Conservation (phyloP, 1,284 basidiomycete species). For the Ganoderma boninense region DNA sequence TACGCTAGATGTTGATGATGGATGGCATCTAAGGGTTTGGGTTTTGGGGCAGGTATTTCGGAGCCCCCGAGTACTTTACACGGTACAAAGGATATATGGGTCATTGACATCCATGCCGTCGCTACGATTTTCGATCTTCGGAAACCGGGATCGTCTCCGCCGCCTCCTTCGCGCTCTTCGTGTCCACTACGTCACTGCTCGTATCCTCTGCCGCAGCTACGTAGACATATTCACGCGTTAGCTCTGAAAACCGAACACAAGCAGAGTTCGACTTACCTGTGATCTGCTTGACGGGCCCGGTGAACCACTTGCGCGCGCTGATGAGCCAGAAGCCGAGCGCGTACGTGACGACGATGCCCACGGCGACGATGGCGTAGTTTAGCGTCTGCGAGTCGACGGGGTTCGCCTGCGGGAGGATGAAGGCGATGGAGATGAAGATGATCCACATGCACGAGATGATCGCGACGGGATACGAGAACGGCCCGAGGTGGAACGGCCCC, state of each 20-base stretch:
- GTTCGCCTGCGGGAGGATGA: constrained; percentile 72
- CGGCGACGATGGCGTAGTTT: constrained; percentile 78
- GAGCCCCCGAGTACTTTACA: too few species aligned
- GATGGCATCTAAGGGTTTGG: too few species aligned
- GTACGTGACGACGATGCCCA: constrained; percentile 72
- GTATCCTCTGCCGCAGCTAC: neutral
- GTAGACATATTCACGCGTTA: neutral
- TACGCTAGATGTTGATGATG: too few species aligned
- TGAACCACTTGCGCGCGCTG: constrained; percentile 76
- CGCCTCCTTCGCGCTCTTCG: neutral
- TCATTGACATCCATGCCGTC: neutral
- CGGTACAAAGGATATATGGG: neutral
- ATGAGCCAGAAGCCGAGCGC: constrained; percentile 71
- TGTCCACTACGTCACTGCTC: neutral
- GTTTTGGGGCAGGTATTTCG: too few species aligned
- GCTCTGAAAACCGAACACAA: too few species aligned
- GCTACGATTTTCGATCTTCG: neutral
- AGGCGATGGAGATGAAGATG: constrained; percentile 68
- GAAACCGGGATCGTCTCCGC: neutral
- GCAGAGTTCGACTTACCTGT: too few species aligned
- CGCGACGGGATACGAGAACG: constrained; percentile 66
- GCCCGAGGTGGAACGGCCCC: constrained; percentile 78
- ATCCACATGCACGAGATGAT: constrained; percentile 65
- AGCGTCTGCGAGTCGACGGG: constrained; percentile 75
- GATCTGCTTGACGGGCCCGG: constrained; percentile 72